phyloP scores from a whole-genome alignment of 2,329 filamentous ascomycete genomes.

The Orbilia javanica region DNA sequence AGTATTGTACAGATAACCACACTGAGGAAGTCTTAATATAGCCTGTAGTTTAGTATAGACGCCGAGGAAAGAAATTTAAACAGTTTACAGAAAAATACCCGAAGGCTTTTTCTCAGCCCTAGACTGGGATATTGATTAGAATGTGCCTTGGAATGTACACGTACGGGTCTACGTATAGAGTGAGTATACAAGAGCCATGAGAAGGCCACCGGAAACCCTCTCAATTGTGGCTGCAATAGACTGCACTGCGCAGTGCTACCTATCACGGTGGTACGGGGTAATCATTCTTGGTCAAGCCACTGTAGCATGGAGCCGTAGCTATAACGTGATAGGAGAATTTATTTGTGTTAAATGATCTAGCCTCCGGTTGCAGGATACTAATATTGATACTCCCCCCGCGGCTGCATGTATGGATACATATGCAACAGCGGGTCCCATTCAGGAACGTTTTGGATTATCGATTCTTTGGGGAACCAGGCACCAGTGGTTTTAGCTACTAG shows the following conservation, averaged over 20 bases:
- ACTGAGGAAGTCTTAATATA: not conserved
- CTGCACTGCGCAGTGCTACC: not conserved
- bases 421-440: constrained; percentile 10
- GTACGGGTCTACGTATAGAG: not conserved
- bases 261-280: not conserved
- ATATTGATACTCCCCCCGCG: not conserved
- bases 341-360: not conserved
- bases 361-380: not conserved
- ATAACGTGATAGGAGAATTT: not conserved
- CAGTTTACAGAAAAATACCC: not conserved
- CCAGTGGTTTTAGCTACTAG: not conserved
- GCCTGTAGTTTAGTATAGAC: not conserved
- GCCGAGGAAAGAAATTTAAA: not conserved
- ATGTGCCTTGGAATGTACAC: not conserved
- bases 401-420: not conserved
- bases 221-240: not conserved
- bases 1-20: too few species aligned
- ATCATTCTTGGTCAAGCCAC: constrained; percentile 1
- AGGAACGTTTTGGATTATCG: constrained; percentile 29
- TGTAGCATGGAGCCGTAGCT: not conserved
- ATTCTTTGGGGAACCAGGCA: constrained; percentile 32
- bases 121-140: not conserved
- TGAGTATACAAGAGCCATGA: not conserved
- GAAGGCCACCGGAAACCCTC: not conserved
- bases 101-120: not conserved